Conservation (phyloP, 2,329 filamentous ascomycete species). For the Claviceps sp. region DNA sequence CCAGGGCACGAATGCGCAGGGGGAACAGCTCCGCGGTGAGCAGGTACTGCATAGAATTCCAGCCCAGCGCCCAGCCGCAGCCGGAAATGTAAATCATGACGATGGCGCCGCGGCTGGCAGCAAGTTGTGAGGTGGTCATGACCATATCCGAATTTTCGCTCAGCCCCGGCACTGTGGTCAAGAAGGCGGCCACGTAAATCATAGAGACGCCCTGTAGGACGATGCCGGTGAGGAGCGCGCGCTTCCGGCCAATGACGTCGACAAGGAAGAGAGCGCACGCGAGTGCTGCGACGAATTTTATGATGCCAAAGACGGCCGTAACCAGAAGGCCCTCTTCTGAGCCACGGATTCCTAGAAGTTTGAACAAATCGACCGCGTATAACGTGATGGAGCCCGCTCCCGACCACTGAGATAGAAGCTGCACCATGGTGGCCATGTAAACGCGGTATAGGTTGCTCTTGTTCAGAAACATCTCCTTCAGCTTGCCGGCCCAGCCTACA, state of each 20-base stretch:
- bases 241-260: slow-evolving; percentile 65
- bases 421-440: slow-evolving; percentile 53
- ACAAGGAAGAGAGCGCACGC: slow-evolving; percentile 66
- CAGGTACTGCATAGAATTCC: slow-evolving; percentile 69
- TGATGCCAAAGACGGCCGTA: slow-evolving; percentile 62
- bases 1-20: slow-evolving; percentile 56
- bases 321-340: slow-evolving; percentile 56
- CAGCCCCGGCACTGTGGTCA: slow-evolving; percentile 47
- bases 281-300: slow-evolving; percentile 56
- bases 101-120: slow-evolving; percentile 52
- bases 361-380: slow-evolving; percentile 63
- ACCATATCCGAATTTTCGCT: slow-evolving; percentile 34
- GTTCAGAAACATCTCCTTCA: slow-evolving; percentile 56
- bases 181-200: slow-evolving; percentile 48
- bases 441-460: slow-evolving; percentile 61
- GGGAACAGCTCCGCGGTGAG: slow-evolving; percentile 69
- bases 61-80: slow-evolving; percentile 56
- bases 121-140: slow-evolving; percentile 34
- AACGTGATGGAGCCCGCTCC: slow-evolving; percentile 63
- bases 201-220: slow-evolving; percentile 46
- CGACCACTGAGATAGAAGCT: slow-evolving; percentile 62
- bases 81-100: slow-evolving; percentile 62
- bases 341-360: slow-evolving; percentile 55
- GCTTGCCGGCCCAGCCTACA: slow-evolving; percentile 46
- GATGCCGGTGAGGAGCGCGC: slow-evolving; percentile 47